These are phyloP conservation scores for Onygenales sp. DNA, from an alignment of 2,329 filamentous ascomycete genomes.

Conservation along the genomic window DNA sequence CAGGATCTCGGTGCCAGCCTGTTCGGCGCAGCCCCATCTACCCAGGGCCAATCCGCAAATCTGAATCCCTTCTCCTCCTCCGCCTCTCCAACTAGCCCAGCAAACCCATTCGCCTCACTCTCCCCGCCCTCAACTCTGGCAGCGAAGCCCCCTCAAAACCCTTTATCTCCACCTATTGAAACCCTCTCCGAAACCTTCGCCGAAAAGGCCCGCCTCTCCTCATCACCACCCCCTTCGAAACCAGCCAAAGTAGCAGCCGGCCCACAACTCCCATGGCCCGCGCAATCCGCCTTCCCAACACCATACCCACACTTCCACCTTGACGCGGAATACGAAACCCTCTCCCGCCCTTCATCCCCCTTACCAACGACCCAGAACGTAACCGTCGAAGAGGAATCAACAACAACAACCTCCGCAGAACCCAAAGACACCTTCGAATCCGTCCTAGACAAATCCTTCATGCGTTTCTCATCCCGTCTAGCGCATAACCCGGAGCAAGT, in stretches of 20 bases:
- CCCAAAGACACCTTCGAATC: slow-evolving; percentile 69
- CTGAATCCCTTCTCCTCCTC: slow-evolving; percentile 49
- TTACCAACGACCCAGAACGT: slow-evolving; percentile 38
- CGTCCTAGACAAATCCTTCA: slow-evolving; percentile 64
- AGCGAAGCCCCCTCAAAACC: slow-evolving; percentile 34
- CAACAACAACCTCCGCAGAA: slow-evolving; percentile 23
- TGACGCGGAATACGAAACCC: slow-evolving; percentile 85
- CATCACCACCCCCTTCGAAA: slow-evolving; percentile 22
- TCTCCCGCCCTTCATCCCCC: slow-evolving; percentile 49
- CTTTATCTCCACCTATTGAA: slow-evolving; percentile 2
- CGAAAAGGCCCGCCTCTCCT: slow-evolving; percentile 53
- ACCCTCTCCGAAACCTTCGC: slow-evolving; percentile 68
- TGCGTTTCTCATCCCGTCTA: slow-evolving; percentile 69
- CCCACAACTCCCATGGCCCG: slow-evolving; percentile 63
- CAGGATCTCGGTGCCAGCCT: slow-evolving; percentile 47
- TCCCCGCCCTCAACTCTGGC: slow-evolving; percentile 30
- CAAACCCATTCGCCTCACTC: slow-evolving; percentile 54
- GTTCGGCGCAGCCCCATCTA: slow-evolving; percentile 44
- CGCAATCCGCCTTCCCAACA: slow-evolving; percentile 51
- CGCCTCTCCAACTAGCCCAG: slow-evolving; percentile 22
- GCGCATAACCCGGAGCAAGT: slow-evolving; percentile 75
- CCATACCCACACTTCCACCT: slow-evolving; percentile 72
- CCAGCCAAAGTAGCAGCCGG: slow-evolving; percentile 20
- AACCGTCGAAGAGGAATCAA: slow-evolving; percentile 25
- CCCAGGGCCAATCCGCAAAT: slow-evolving; percentile 24